Evolutionary conservation across 495 filamentous ascomycete species (phyloP).

Genomic region (Xylaria nigripes): DNA sequence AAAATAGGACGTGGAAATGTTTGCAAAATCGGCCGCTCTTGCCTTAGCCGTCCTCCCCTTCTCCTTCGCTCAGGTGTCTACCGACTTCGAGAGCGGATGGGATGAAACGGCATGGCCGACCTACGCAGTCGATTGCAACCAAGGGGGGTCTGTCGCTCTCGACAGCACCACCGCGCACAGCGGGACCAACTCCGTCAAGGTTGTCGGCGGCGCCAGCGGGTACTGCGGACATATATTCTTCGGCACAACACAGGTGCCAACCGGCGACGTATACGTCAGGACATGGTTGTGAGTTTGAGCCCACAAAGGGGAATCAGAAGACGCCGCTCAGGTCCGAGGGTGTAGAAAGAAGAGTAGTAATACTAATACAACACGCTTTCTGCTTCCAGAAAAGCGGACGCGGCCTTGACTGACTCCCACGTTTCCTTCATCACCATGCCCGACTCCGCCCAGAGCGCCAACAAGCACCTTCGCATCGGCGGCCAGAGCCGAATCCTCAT

Average conservation of each 20-base stretch:
- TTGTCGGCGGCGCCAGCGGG: conserved; percentile 41
- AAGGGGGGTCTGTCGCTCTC: conserved; percentile 46
- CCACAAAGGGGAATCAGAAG: not conserved
- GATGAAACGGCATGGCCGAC: conserved; percentile 45
- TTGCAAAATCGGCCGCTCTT: conserved; percentile 35
- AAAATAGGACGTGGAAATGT: conserved; percentile 25
- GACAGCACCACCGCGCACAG: conserved; percentile 43
- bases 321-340: not conserved
- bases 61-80: conserved; percentile 43
- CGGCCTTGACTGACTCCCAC: conserved; percentile 45
- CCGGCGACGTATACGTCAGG: conserved; percentile 48
- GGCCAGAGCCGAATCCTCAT: conserved; percentile 50
- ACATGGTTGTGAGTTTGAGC: conserved; percentile 42
- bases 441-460: conserved; percentile 43
- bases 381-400: conserved; percentile 39
- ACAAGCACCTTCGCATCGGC: conserved; percentile 52
- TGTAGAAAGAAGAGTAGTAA: conserved; percentile 13
- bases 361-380: conserved; percentile 16
- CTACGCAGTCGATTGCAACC: conserved; percentile 49
- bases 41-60: conserved; percentile 39
- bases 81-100: conserved; percentile 48
- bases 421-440: conserved; percentile 56
- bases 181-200: conserved; percentile 48
- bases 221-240: conserved; percentile 55
- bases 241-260: conserved; percentile 47